phyloP scores from a whole-genome alignment of 139 green algal genomes.

The Chlorella sp. region DNA sequence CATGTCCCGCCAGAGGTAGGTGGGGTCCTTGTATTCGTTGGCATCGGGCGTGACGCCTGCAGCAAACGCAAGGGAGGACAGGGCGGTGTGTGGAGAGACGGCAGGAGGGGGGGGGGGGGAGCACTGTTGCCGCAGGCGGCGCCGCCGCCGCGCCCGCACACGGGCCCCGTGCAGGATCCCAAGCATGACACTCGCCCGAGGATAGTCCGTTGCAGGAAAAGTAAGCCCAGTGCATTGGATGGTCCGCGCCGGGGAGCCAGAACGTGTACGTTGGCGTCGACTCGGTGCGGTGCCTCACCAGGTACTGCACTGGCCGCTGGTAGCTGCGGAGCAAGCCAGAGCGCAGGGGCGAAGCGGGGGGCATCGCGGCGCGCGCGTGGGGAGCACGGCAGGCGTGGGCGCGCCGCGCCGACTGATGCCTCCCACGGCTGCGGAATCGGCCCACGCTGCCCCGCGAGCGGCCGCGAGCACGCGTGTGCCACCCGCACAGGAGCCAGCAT shows the following conservation, averaged over 20 bases:
- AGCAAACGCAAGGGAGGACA: too few species aligned
- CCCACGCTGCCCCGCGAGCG: too few species aligned
- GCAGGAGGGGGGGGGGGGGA: too few species aligned
- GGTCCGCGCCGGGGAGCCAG: conserved; percentile 34
- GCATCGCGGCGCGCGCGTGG: neutral
- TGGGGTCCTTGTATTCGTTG: conserved; percentile 16
- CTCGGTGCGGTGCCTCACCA: conserved; percentile 5
- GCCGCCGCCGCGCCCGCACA: too few species aligned
- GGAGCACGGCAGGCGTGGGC: neutral
- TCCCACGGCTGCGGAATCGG: neutral
- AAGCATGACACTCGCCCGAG: conserved; percentile 20
- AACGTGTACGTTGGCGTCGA: conserved; percentile 37
- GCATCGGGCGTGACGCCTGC: conserved; percentile 1
- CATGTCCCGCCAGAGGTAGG: conserved; percentile 54
- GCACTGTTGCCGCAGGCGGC: too few species aligned
- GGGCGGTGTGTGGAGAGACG: too few species aligned
- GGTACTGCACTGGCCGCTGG: conserved; percentile 8
- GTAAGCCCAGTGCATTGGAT: conserved; percentile 55
- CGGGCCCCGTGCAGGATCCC: neutral
- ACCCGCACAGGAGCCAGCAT: neutral
- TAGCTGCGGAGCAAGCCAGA: neutral
- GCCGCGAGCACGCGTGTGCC: neutral
- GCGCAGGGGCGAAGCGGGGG: neutral
- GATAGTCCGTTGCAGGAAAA: conserved; percentile 51
- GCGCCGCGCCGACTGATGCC: neutral